Conservation (phyloP, 768 basidiomycete genomes). For the Psilocybe tampanensis region DNA sequence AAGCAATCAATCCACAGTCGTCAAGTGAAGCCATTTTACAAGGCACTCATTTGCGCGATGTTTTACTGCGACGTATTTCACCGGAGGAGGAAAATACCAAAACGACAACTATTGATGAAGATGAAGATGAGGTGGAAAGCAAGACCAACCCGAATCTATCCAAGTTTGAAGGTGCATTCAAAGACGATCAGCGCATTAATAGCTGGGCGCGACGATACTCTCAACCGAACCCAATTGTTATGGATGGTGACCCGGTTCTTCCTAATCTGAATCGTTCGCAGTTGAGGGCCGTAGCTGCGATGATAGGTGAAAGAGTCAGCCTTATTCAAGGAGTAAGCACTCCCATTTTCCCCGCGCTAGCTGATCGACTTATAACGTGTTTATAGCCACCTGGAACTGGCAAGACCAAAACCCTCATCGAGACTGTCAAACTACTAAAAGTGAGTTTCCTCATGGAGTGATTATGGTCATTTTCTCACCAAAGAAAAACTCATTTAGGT, state of each 20-base stretch:
- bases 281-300: constrained; percentile 78
- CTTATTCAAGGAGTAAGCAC: constrained; percentile 82
- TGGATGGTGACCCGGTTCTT: constrained; percentile 81
- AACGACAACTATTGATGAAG: not conserved
- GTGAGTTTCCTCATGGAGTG: constrained; percentile 28
- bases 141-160: not conserved
- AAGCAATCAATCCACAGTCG: constrained; percentile 26
- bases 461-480: too few relatives aligned
- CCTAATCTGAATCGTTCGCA: constrained; percentile 74
- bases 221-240: constrained; percentile 52
- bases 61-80: constrained; percentile 62
- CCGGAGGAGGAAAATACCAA: not conserved
- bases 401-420: constrained; percentile 92
- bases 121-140: not conserved
- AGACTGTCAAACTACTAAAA: constrained; percentile 81
- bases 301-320: constrained; percentile 79
- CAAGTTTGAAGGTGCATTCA: constrained; percentile 49
- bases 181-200: constrained; percentile 72
- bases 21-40: constrained; percentile 57
- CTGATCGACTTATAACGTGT: constrained; percentile 5
- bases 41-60: constrained; percentile 75
- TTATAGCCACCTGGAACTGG: constrained; percentile 87
- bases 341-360: not conserved
- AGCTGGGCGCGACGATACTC: constrained; percentile 82
- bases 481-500: constrained; percentile 34